Evolutionary conservation across 352 stramenopile genomes (phyloP).

Genomic region (Phytopythium cucurbitacearum): DNA sequence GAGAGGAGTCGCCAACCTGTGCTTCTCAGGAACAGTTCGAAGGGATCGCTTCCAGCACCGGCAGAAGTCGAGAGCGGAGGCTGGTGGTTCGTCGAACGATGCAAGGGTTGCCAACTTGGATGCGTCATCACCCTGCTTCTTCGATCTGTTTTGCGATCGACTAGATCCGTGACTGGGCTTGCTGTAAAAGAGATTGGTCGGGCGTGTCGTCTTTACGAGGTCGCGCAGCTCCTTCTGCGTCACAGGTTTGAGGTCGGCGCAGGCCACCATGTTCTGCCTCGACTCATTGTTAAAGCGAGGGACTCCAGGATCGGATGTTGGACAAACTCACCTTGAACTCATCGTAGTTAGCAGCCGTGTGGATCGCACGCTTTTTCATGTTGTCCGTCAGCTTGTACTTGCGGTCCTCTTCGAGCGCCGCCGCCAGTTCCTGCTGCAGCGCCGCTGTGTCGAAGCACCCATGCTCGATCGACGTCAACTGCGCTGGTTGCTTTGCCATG

Average conservation of each 20-base stretch:
- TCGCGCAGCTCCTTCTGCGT: conserved; percentile 64
- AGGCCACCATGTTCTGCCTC: conserved; percentile 75
- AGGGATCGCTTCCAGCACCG: conserved; percentile 71
- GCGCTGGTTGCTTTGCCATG: conserved; percentile 10
- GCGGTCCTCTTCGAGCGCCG: conserved; percentile 75
- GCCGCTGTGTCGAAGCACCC: conserved; percentile 68
- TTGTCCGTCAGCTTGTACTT: conserved; percentile 81
- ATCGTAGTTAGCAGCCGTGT: conserved; percentile 79
- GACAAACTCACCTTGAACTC: conserved; percentile 68
- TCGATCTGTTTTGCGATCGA: conserved; percentile 1
- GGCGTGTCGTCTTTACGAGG: conserved; percentile 41
- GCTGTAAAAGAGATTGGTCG: conserved; percentile 69
- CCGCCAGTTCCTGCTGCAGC: conserved; percentile 65
- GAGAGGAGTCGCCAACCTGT: conserved; percentile 16
- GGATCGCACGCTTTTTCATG: conserved; percentile 88
- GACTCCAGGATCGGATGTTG: neutral
- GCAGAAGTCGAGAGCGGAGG: conserved; percentile 52
- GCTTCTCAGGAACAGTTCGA: conserved; percentile 48
- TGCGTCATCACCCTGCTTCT: conserved; percentile 10
- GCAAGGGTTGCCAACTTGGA: neutral
- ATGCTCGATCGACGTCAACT: conserved; percentile 77
- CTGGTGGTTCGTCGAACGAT: conserved; percentile 25
- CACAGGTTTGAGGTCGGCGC: conserved; percentile 79
- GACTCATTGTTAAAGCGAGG: neutral
- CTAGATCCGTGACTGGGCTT: conserved; percentile 12